phyloP scores from a whole-genome alignment of 108 stramenopile species.

The Pseudonitzschia multistriata region DNA sequence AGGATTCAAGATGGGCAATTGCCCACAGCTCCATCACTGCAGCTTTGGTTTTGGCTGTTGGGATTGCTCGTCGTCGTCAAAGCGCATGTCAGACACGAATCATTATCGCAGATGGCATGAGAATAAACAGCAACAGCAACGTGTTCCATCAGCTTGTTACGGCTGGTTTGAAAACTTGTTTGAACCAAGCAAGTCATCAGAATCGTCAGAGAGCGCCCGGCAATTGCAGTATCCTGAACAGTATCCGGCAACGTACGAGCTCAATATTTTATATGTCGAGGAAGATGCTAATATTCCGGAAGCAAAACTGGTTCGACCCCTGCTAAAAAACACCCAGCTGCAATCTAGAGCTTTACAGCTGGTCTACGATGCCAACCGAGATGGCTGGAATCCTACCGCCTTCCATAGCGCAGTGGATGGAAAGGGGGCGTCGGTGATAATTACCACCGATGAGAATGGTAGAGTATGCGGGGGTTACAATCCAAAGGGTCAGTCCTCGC shows the following conservation, averaged over 20 bases:
- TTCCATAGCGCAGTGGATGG: slow-evolving; percentile 65
- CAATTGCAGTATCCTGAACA: slow-evolving; percentile 38
- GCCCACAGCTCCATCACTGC: not conserved
- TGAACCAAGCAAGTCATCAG: slow-evolving; percentile 5
- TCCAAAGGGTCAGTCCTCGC: slow-evolving; percentile 63
- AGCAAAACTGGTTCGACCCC: slow-evolving; percentile 38
- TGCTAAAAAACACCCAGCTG: slow-evolving; percentile 70
- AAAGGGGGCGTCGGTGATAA: slow-evolving; percentile 59
- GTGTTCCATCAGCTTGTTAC: not conserved
- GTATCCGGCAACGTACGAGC: slow-evolving; percentile 42
- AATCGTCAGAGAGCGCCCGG: not conserved
- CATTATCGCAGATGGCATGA: not conserved
- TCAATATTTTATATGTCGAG: slow-evolving; percentile 10
- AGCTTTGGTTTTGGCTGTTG: not conserved
- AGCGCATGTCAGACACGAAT: not conserved
- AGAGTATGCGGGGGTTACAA: slow-evolving; percentile 65
- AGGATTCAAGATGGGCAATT: not conserved
- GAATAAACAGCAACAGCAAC: not conserved
- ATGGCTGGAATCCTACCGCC: slow-evolving; percentile 52
- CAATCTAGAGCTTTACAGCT: slow-evolving; percentile 50
- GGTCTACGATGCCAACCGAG: slow-evolving; percentile 50
- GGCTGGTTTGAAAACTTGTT: slow-evolving; percentile 38
- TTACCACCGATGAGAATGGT: slow-evolving; percentile 36
- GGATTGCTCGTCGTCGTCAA: not conserved
- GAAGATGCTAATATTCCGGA: slow-evolving; percentile 14